phyloP scores from a whole-genome alignment of 179 eudicot species.

The Beta lomatogona region DNA sequence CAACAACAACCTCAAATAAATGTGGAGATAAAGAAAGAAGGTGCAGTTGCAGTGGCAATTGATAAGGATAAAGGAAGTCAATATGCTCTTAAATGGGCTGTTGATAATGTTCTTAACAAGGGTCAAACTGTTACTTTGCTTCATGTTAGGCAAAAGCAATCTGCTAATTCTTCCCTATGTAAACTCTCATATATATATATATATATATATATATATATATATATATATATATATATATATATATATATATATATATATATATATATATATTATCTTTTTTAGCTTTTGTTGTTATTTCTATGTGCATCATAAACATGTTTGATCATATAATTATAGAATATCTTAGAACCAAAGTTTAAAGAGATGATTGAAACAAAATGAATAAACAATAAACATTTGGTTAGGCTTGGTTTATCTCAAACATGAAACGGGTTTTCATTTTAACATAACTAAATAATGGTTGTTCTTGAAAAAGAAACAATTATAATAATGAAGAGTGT shows the following conservation, averaged over 20 bases:
- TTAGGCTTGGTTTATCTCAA: too few species aligned
- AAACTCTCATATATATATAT: background rate
- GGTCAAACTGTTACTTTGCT: slow-evolving; percentile 60
- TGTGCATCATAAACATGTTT: background rate
- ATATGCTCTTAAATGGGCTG: slow-evolving; percentile 76
- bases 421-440: too few species aligned
- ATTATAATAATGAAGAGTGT: too few species aligned
- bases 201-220: too few species aligned
- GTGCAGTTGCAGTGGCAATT: slow-evolving; percentile 50
- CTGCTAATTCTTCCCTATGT: slow-evolving; percentile 41
- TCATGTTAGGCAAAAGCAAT: slow-evolving; percentile 52
- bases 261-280: background rate
- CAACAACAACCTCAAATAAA: background rate
- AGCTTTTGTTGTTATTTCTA: background rate
- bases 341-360: too few species aligned
- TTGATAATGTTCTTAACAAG: slow-evolving; percentile 50
- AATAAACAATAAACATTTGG: too few species aligned
- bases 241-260: too few species aligned
- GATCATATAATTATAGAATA: too few species aligned
- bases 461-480: too few species aligned
- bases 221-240: too few species aligned
- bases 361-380: too few species aligned
- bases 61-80: slow-evolving; percentile 76
- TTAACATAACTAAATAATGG: too few species aligned
- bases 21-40: slow-evolving; percentile 22